These are phyloP conservation scores for Pichia exigua DNA, from an alignment of 805 yeast species.

Conservation along the genomic window DNA sequence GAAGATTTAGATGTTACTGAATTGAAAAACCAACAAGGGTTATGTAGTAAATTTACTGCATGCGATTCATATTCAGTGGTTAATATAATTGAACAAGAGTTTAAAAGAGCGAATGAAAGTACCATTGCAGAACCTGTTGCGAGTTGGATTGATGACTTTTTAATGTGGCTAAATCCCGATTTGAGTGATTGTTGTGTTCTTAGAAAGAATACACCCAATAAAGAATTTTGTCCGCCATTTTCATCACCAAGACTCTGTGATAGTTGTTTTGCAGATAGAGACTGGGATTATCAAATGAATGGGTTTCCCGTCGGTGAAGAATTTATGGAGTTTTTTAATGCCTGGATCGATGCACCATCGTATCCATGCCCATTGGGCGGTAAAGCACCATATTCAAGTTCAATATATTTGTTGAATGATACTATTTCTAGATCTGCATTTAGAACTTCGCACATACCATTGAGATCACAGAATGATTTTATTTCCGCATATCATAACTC, in stretches of 20 bases:
- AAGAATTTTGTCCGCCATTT: slow-evolving; percentile 57
- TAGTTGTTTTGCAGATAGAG: slow-evolving; percentile 56
- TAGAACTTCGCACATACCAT: slow-evolving; percentile 70
- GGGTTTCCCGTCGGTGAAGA: slow-evolving; percentile 72
- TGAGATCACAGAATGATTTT: slow-evolving; percentile 77
- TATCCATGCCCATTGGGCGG: slow-evolving; percentile 96
- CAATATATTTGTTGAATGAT: slow-evolving; percentile 36
- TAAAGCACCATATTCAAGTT: slow-evolving; percentile 75
- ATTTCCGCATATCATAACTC: slow-evolving; percentile 73
- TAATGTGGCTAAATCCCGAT: slow-evolving; percentile 80
- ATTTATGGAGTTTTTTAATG: slow-evolving; percentile 62
- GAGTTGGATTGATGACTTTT: slow-evolving; percentile 88
- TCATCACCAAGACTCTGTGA: slow-evolving; percentile 67
- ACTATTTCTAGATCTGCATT: slow-evolving; percentile 54
- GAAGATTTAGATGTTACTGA: slow-evolving; percentile 55
- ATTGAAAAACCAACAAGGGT: slow-evolving; percentile 53
- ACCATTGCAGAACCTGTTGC: slow-evolving; percentile 77
- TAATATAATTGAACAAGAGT: slow-evolving; percentile 79
- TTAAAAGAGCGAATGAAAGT: slow-evolving; percentile 54
- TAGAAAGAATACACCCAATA: slow-evolving; percentile 35
- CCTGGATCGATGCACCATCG: slow-evolving; percentile 78
- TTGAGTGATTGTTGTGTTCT: slow-evolving; percentile 80
- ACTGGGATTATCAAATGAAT: slow-evolving; percentile 66
- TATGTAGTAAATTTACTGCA: slow-evolving; percentile 84
- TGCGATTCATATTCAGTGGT: slow-evolving; percentile 75